Percentiles rank a stretch among this genome's conserved stretches.
Evolutionary conservation across 2,329 filamentous ascomycete genomes (phyloP).

Genomic region (Nothophaeocryptopus gaeumannii): DNA sequence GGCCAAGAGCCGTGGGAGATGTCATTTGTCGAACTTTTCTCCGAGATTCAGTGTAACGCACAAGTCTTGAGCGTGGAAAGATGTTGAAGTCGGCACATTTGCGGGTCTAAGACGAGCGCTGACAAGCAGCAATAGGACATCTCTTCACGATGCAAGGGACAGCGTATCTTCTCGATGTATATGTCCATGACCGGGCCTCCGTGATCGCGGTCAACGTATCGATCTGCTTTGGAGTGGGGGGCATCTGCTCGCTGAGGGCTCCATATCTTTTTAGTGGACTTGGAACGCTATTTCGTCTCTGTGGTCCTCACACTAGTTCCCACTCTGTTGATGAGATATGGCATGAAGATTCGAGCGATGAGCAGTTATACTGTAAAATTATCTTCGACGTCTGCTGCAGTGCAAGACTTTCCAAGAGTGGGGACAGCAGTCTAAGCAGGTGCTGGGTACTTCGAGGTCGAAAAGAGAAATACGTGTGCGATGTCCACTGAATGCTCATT

Average conservation of each 20-base stretch:
- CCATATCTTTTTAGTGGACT: slow-evolving; percentile 35
- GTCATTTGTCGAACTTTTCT: too few species aligned
- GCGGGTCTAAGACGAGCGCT: too few species aligned
- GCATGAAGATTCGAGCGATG: slow-evolving; percentile 23
- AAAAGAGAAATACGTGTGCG: too few species aligned
- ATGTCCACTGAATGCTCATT: too few species aligned
- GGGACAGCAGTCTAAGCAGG: too few species aligned
- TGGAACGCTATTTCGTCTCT: slow-evolving; percentile 27
- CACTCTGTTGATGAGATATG: slow-evolving; percentile 22
- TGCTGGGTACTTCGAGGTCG: too few species aligned
- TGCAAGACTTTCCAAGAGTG: too few species aligned
- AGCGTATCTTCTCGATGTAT: slow-evolving; percentile 1
- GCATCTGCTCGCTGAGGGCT: slow-evolving; percentile 32
- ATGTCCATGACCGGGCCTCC: slow-evolving; percentile 23
- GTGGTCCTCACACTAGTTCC: slow-evolving; percentile 24
- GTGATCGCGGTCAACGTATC: slow-evolving; percentile 36
- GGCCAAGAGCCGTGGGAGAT: too few species aligned
- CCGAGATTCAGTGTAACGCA: too few species aligned
- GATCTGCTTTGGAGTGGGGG: slow-evolving; percentile 33
- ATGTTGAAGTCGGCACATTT: too few species aligned
- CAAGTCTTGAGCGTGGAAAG: too few species aligned
- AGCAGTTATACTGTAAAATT: slow-evolving; percentile 10
- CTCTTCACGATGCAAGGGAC: neutral
- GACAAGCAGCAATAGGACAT: too few species aligned
- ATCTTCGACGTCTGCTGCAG: neutral